A percentile compares a stretch with the other conserved stretches of the same genome.
Conservation (phyloP, 495 filamentous ascomycete species). For the Rhypophila decipiens region DNA sequence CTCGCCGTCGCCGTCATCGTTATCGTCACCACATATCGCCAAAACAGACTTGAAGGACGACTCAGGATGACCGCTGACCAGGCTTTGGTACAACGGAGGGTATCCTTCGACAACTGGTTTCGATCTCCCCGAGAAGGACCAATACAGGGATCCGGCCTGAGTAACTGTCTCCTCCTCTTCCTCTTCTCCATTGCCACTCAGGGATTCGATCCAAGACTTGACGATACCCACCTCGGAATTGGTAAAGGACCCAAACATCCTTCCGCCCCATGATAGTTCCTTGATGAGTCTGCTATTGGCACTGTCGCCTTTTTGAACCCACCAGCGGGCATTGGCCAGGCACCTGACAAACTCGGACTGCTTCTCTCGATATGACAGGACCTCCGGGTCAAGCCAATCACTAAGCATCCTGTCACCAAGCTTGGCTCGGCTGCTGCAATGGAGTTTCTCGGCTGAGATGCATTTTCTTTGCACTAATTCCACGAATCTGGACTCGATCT, state of each 20-base stretch:
- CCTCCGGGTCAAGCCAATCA: neutral
- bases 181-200: conserved; percentile 4
- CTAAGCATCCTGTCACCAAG: too few relatives aligned
- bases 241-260: conserved; percentile 41
- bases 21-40: too few relatives aligned
- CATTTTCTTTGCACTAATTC: too few relatives aligned
- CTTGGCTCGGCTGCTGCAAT: too few relatives aligned
- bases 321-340: conserved; percentile 22
- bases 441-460: too few relatives aligned
- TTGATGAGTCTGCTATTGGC: conserved; percentile 28
- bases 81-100: too few relatives aligned
- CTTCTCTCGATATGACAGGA: neutral
- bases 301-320: conserved; percentile 30
- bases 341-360: neutral
- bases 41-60: too few relatives aligned
- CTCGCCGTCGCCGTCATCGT: too few relatives aligned
- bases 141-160: neutral
- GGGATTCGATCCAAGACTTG: conserved; percentile 29
- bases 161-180: neutral
- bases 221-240: conserved; percentile 26
- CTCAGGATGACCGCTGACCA: too few relatives aligned
- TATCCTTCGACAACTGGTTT: neutral
- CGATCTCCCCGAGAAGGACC: neutral
- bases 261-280: conserved; percentile 32
- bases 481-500: too few relatives aligned